These are phyloP conservation scores for Tolypocladium endophyticum DNA, from an alignment of 2,329 filamentous ascomycete genomes.

Conservation along the genomic window DNA sequence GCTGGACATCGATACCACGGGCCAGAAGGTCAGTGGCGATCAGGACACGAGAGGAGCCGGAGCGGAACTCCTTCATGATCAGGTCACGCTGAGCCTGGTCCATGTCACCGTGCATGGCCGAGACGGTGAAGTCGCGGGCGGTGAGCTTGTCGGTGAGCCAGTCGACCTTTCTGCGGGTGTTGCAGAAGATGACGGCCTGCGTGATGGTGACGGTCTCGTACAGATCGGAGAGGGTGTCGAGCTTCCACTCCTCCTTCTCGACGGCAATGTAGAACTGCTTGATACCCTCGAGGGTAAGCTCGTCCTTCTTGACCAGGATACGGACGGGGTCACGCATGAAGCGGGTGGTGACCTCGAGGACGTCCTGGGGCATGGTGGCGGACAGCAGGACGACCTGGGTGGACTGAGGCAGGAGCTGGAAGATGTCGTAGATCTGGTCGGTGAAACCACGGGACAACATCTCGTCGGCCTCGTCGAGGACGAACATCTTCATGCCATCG, in stretches of 20 bases:
- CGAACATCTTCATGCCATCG: slow-evolving; percentile 99
- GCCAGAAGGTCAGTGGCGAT: slow-evolving; percentile 96
- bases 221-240: slow-evolving; percentile 95
- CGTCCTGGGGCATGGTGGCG: slow-evolving; percentile 97
- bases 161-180: slow-evolving; percentile 99
- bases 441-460: slow-evolving; percentile 99
- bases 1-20: slow-evolving; percentile 99
- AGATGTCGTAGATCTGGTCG: slow-evolving; percentile 99
- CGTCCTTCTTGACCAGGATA: slow-evolving; percentile 99
- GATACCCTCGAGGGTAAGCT: slow-evolving; percentile 98
- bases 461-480: slow-evolving; percentile 98
- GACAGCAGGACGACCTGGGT: slow-evolving; percentile 98
- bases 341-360: slow-evolving; percentile 98
- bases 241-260: slow-evolving; percentile 99
- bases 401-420: slow-evolving; percentile 94
- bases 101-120: slow-evolving; percentile 99
- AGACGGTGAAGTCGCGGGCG: slow-evolving; percentile 97
- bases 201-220: slow-evolving; percentile 99
- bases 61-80: slow-evolving; percentile 99
- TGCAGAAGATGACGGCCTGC: slow-evolving; percentile 99
- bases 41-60: slow-evolving; percentile 93
- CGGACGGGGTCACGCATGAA: slow-evolving; percentile 99
- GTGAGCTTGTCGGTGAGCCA: slow-evolving; percentile 99
- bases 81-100: slow-evolving; percentile 94
- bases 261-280: slow-evolving; percentile 99